Conservation (phyloP, 331 rosid species). For the Pyrus hybrid region DNA sequence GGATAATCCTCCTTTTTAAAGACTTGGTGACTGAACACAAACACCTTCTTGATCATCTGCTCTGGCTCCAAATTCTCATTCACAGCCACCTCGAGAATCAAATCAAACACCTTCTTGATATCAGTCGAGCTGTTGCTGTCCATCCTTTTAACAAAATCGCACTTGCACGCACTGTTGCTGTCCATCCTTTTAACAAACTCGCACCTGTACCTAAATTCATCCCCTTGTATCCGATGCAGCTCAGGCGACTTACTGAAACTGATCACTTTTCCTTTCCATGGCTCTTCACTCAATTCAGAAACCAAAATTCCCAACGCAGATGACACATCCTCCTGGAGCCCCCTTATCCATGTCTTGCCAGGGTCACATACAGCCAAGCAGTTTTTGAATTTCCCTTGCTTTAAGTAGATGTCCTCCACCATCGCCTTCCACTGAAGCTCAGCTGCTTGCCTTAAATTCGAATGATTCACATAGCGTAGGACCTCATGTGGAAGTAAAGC, state of each 20-base stretch:
- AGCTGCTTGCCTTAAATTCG: constrained; percentile 7
- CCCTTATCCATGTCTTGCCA: too few species aligned
- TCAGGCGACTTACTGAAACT: neutral
- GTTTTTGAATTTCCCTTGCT: constrained; percentile 32
- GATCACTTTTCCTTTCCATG: neutral
- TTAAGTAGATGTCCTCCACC: constrained; percentile 14
- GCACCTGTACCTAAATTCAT: neutral
- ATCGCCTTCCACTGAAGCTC: too few species aligned
- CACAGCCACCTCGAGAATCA: neutral
- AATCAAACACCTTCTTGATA: neutral
- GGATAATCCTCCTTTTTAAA: neutral
- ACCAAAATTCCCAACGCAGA: neutral
- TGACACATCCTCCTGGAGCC: constrained; percentile 8
- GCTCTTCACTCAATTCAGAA: neutral
- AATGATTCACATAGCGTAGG: constrained; percentile 10
- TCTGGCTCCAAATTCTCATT: neutral
- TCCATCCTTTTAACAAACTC: neutral
- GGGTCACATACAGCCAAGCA: constrained; percentile 43
- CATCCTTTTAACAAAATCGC: too few species aligned
- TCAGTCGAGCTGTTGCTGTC: neutral
- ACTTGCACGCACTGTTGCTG: neutral
- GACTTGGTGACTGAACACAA: neutral
- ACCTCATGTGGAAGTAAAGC: constrained; percentile 36
- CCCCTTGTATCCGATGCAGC: neutral
- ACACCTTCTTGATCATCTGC: neutral